A percentile compares a stretch with the other conserved stretches of the same genome.
Evolutionary conservation across 2,329 filamentous ascomycete genomes (phyloP).

Genomic region (Sporothrix mexicana): DNA sequence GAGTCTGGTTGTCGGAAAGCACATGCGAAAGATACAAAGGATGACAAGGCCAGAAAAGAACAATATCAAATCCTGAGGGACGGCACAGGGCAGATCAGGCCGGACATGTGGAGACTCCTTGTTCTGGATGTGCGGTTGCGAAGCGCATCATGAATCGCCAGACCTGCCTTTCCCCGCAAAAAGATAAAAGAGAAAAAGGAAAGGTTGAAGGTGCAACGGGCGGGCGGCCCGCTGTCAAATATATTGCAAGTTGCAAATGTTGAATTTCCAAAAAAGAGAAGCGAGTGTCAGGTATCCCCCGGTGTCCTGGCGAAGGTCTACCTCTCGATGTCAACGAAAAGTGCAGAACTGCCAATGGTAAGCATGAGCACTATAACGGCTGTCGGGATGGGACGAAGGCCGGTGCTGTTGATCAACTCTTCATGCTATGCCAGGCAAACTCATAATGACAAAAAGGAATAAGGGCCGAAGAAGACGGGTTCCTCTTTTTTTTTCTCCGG

Average conservation of each 20-base stretch:
- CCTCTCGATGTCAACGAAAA: neutral
- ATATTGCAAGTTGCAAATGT: conserved; percentile 2
- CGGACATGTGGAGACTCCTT: conserved; percentile 13
- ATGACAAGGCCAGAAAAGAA: neutral
- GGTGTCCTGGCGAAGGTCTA: neutral
- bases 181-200: neutral
- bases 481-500: neutral
- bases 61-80: conserved; percentile 22
- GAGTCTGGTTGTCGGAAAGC: conserved; percentile 8
- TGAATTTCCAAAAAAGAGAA: neutral
- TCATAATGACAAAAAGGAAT: neutral
- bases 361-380: neutral
- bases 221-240: conserved; percentile 18
- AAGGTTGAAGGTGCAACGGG: neutral
- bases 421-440: too few relatives aligned
- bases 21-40: conserved; percentile 10
- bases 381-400: neutral
- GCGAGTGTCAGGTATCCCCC: neutral
- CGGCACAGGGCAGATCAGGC: conserved; percentile 15
- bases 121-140: conserved; percentile 6
- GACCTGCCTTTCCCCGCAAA: conserved; percentile 23
- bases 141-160: conserved; percentile 2
- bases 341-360: neutral
- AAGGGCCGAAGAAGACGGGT: neutral
- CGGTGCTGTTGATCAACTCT: neutral